Evolutionary conservation across 495 filamentous ascomycete genomes (phyloP).

Genomic region (Talaromyces liani): DNA sequence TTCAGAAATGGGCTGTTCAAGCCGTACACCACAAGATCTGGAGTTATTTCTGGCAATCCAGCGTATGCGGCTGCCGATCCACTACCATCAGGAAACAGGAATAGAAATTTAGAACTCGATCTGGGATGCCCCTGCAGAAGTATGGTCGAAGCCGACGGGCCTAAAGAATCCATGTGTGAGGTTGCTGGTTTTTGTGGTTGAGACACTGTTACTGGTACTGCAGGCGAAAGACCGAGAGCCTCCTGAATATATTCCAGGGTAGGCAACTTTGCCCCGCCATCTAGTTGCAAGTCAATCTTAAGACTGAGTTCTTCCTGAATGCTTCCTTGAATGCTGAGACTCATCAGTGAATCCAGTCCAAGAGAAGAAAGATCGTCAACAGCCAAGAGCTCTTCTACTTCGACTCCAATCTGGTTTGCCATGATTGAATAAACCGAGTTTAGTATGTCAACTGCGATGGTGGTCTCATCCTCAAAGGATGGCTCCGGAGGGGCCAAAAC

Average conservation of each 20-base stretch:
- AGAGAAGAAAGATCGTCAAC: conserved; percentile 30
- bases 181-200: conserved; percentile 38
- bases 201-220: conserved; percentile 19
- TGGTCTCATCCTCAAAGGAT: not conserved
- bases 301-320: conserved; percentile 27
- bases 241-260: not conserved
- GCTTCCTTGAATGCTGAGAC: conserved; percentile 30
- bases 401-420: conserved; percentile 36
- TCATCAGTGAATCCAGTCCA: conserved; percentile 44
- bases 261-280: not conserved
- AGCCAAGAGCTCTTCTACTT: conserved; percentile 26
- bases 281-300: conserved; percentile 16
- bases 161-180: conserved; percentile 8
- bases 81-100: conserved; percentile 43
- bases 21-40: not conserved
- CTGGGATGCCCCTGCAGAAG: conserved; percentile 19
- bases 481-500: not conserved
- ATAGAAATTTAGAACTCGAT: conserved; percentile 34
- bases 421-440: conserved; percentile 57
- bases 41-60: not conserved
- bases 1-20: conserved; percentile 7
- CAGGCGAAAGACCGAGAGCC: not conserved
- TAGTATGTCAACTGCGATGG: conserved; percentile 24
- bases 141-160: not conserved
- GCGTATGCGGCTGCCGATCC: conserved; percentile 36